Evolutionary conservation across 805 yeast genomes (phyloP), one percentile per base, ranked within the genome.

Genomic region (Yarrowia keelungensis): DNA sequence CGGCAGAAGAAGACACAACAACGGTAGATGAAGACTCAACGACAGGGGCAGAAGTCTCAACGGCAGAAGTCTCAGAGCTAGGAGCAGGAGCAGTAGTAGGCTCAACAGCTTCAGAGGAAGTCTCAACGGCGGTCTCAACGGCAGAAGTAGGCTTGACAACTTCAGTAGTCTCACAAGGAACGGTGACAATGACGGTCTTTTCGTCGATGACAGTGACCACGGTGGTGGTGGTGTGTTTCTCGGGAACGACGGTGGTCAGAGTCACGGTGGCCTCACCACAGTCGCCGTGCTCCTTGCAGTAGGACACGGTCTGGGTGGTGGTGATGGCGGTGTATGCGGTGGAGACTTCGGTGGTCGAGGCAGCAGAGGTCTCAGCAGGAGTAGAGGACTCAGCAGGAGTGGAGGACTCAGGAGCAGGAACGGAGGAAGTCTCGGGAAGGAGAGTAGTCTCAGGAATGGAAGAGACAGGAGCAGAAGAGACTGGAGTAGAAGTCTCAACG

Each of bases 251-350:
- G n/a, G 56, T 11, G 26, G 56, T 51, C n/a, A 51, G 32, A 36
- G 56, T 51, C 26, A 51, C 56, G 42, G 56, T 51, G 42, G 56
- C n/a, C 42, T 51, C 42, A 15, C 56, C 56, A 36, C 56, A 51
- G 3, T 51, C 56, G 26, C 42, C 56, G 2, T 51, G n/a, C 10
- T 5, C 32, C 54, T 50, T 50, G 54, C 54, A 50, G 54, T 35
- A 50, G 14, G 54, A 3, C 15, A 50, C 54, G 41, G 54, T 50
- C 54, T 50, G 54, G 54, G 41, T 35, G 14, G 54, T 50, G 54
- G 22, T 35, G 41, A 50, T 32, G 22, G 54, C 35, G 14, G n/a
- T n/a, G 41, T 16, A 47, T 11, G 36, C 22, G 16, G 53, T 47
- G 38, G 49, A 8, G 49, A 38, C 3, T 10, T 3, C 39, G 39